These are phyloP conservation scores for Fomitopsis palustris DNA, from an alignment of 1,284 basidiomycete genomes.

Conservation along the genomic window DNA sequence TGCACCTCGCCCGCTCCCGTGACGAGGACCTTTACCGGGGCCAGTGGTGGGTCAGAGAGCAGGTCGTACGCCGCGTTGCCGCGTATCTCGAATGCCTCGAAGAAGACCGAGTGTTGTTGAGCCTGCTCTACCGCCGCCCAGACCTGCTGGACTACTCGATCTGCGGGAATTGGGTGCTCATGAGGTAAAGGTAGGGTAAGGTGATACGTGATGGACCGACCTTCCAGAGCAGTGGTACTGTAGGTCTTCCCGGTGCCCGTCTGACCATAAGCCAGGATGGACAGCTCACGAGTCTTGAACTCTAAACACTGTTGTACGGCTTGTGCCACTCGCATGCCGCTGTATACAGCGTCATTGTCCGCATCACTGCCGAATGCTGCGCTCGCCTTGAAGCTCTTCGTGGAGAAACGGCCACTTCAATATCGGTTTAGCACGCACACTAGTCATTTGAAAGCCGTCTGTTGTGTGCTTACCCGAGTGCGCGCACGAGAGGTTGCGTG, in stretches of 20 bases:
- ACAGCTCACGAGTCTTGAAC: not conserved
- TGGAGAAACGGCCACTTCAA: constrained; percentile 2
- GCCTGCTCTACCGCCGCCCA: not conserved
- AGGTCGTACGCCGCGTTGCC: constrained; percentile 1
- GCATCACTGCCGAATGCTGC: not conserved
- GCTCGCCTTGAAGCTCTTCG: not conserved
- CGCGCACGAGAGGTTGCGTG: constrained; percentile 2
- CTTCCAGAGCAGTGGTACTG: constrained; percentile 5
- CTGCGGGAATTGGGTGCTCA: not conserved
- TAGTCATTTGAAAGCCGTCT: not conserved
- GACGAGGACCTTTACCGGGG: constrained; percentile 1
- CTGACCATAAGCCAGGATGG: constrained; percentile 5
- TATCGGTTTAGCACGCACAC: not conserved
- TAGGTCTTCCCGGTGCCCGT: constrained; percentile 7
- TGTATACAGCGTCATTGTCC: constrained; percentile 3
- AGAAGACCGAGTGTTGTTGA: not conserved
- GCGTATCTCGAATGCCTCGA: constrained; percentile 3
- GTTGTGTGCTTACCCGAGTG: not conserved
- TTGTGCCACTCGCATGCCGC: not conserved
- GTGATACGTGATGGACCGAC: not conserved
- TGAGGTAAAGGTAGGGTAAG: not conserved
- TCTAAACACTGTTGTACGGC: not conserved
- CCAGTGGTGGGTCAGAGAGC: constrained; percentile 6
- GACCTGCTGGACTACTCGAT: not conserved
- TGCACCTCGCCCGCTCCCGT: not conserved